phyloP scores from a whole-genome alignment of 2,329 filamentous ascomycete species.

The Phaeomoniella chlamydospora region DNA sequence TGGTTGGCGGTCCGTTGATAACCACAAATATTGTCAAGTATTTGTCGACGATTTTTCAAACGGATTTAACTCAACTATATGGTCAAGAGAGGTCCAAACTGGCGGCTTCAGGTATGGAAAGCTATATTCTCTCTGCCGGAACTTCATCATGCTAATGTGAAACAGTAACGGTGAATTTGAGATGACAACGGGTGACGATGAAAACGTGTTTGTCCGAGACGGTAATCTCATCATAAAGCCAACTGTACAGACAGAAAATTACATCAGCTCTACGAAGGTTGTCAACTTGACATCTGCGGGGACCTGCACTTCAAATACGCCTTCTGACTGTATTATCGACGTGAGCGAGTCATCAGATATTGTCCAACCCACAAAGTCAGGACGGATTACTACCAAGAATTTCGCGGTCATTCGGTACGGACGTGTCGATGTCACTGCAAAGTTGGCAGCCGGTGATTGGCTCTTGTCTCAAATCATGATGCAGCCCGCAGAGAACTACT shows the following conservation, averaged over 20 bases:
- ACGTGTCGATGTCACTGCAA: conserved; percentile 38
- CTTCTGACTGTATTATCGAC: not conserved
- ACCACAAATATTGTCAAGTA: not conserved
- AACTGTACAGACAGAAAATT: not conserved
- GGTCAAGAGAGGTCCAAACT: not conserved
- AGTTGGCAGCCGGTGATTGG: conserved; percentile 39
- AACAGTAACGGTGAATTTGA: not conserved
- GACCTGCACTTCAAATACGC: not conserved
- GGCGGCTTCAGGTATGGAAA: not conserved
- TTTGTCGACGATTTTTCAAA: not conserved
- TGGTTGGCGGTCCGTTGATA: not conserved
- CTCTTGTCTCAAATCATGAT: conserved; percentile 39
- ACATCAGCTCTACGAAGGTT: conserved; percentile 18
- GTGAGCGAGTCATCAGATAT: conserved; percentile 27
- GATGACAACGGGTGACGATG: conserved; percentile 16
- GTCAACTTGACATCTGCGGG: conserved; percentile 17
- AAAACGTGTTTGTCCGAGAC: not conserved
- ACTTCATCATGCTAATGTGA: not conserved
- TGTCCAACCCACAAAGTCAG: conserved; percentile 35
- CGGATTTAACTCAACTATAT: not conserved
- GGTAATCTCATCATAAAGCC: not conserved
- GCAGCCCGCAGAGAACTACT: conserved; percentile 33
- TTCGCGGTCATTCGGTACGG: conserved; percentile 35
- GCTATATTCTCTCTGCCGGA: not conserved
- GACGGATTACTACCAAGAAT: conserved; percentile 32